Conservation (phyloP, 164 flowering plant species). For the Magnolia sinica region DNA sequence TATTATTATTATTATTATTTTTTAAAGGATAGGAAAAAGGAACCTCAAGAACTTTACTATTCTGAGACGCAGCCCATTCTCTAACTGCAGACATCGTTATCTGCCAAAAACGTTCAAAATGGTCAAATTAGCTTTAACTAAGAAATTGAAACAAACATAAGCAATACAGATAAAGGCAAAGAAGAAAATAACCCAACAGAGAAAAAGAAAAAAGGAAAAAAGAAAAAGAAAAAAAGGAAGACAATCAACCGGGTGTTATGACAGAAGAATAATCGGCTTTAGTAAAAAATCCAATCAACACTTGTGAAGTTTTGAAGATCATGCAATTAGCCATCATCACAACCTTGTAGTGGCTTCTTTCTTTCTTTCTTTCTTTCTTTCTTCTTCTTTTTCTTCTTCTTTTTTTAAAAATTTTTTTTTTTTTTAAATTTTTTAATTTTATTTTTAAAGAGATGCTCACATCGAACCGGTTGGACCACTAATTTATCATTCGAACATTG, state of each 20-base stretch:
- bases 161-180: not conserved
- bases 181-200: not conserved
- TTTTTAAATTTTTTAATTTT: too few species aligned
- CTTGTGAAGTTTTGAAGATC: not conserved
- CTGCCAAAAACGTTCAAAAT: slow-evolving; percentile 32
- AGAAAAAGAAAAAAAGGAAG: not conserved
- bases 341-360: too few species aligned
- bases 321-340: too few species aligned
- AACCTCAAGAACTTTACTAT: slow-evolving; percentile 77
- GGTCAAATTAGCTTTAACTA: not conserved
- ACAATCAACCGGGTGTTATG: not conserved
- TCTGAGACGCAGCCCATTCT: slow-evolving; percentile 99
- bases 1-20: too few species aligned
- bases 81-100: slow-evolving; percentile 99
- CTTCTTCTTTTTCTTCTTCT: too few species aligned
- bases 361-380: too few species aligned
- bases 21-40: slow-evolving; percentile 10
- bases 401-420: too few species aligned
- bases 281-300: not conserved
- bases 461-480: too few species aligned
- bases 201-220: not conserved
- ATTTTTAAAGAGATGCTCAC: too few species aligned
- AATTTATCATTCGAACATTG: too few species aligned
- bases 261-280: not conserved
- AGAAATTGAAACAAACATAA: not conserved